Evolutionary conservation across 23 red algal genomes (phyloP).

Genomic region (Pyropia yezoensis): DNA sequence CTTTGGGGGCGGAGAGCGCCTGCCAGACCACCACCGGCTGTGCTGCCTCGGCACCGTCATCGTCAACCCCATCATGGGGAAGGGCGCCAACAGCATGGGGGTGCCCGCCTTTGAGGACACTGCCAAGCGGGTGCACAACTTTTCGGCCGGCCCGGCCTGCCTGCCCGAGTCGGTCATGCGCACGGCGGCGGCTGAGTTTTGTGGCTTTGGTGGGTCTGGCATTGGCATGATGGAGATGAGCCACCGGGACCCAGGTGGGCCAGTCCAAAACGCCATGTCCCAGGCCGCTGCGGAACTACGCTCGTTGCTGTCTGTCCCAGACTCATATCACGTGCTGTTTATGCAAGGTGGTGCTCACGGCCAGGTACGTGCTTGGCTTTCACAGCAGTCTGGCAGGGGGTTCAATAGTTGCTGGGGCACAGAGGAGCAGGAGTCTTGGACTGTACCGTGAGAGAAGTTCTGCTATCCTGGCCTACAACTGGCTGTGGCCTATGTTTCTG

Average conservation of each 20-base stretch:
- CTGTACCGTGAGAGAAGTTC: too few relatives aligned
- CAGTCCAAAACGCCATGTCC: slow-evolving; percentile 49
- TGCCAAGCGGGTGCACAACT: slow-evolving; percentile 6
- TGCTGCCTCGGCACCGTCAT: too few relatives aligned
- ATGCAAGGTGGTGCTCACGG: slow-evolving; percentile 48
- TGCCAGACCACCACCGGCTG: too few relatives aligned
- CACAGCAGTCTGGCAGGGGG: too few relatives aligned
- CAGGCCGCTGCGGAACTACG: slow-evolving; percentile 26
- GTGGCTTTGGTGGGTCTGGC: slow-evolving; percentile 18
- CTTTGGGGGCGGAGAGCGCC: too few relatives aligned
- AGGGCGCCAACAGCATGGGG: too few relatives aligned
- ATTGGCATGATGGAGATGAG: slow-evolving; percentile 58
- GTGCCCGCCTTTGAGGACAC: too few relatives aligned
- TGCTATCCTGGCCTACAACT: too few relatives aligned
- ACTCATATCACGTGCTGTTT: slow-evolving; percentile 37
- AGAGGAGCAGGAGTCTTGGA: too few relatives aligned
- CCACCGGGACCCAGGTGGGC: slow-evolving; percentile 29
- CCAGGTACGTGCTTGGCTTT: neutral
- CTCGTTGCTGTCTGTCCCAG: slow-evolving; percentile 22
- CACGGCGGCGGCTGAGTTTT: slow-evolving; percentile 34
- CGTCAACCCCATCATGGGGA: too few relatives aligned
- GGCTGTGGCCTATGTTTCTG: too few relatives aligned
- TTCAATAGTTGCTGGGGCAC: too few relatives aligned
- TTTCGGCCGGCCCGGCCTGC: slow-evolving; percentile 36
- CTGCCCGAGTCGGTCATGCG: slow-evolving; percentile 42